These are phyloP conservation scores for Dothistroma septosporum DNA, from an alignment of 2,329 filamentous ascomycete genomes.

Conservation along the genomic window DNA sequence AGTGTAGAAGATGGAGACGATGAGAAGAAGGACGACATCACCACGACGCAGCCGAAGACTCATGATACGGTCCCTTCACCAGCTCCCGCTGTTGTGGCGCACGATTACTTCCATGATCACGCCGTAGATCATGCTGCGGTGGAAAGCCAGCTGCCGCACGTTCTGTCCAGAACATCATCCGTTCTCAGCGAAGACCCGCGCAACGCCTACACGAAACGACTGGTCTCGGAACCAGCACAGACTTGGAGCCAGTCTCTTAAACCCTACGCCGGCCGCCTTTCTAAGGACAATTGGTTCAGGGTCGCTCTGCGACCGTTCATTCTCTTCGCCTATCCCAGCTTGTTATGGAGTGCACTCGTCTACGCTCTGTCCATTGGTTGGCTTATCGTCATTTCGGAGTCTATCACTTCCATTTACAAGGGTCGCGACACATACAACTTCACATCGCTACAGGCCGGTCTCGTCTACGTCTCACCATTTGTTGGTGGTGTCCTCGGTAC, in stretches of 20 bases:
- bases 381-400: conserved; percentile 92
- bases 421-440: conserved; percentile 71
- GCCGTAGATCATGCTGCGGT: background rate
- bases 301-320: conserved; percentile 78
- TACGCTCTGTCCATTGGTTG: conserved; percentile 89
- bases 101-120: conserved; percentile 19
- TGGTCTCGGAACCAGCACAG: conserved; percentile 63
- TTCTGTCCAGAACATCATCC: conserved; percentile 1
- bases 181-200: conserved; percentile 8
- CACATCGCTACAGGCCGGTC: conserved; percentile 70
- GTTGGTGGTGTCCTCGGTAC: conserved; percentile 86
- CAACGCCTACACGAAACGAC: conserved; percentile 62
- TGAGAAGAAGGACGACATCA: conserved; percentile 13
- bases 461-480: conserved; percentile 88
- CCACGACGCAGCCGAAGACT: background rate
- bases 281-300: conserved; percentile 72
- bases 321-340: conserved; percentile 78
- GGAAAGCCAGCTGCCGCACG: background rate
- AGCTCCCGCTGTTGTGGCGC: background rate
- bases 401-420: conserved; percentile 75
- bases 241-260: conserved; percentile 71
- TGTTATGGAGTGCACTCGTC: conserved; percentile 81
- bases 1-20: conserved; percentile 1
- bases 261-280: conserved; percentile 73
- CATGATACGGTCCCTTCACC: background rate